Base-by-base conservation (phyloP, 108 stramenopile genomes). In the Discostella stelligeroides region DNA sequence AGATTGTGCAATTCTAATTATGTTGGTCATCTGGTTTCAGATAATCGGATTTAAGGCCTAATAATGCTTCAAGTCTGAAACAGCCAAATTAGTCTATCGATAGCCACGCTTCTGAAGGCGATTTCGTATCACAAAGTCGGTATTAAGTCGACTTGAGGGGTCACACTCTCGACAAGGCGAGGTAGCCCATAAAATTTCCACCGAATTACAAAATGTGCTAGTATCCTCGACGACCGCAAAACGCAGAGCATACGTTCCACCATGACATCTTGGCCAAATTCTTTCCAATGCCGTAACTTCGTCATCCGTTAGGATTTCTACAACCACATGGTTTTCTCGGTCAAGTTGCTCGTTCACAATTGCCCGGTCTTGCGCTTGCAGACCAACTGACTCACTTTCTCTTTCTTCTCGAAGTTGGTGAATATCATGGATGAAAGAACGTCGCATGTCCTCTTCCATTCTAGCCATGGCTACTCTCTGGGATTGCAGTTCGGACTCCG, bases 111-210 rank as follows among this genome's bases (percentile, higher is more conserved):
- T 69, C 15, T 71, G 70, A 11, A 79, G 51, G 18, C 78, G 57
- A 34, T 64, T 79, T 10, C 78, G 65, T n/a, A 72, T 51, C 20
- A 67, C 66, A 53, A 68, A 72, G 20, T 72, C 62, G 23, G 56
- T 46, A 53, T 45, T 60, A 1, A 70, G 48, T 28, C 70, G 54
- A 50, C 81, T 73, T 12, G 76, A 79, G 53, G 92, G 74, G 66
- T 93, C 92, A 50, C 92, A 93, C 28, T 88, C 85, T 23, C 88
- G 80, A 74, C 92, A 93, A 15, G 88, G 86, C 8, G 60, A 13
- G 0, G 92, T 87, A 29, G 76, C 74, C 73, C 85, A 88, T 1
- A 57, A 43, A 68, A 85, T 68, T 42, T 71, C 71, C 6, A 70
- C 73, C 17, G 63, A 43, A 23, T 34, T 23, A 29, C 72, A 29